Evolutionary conservation across 495 filamentous ascomycete species (phyloP), one percentile per base, ranked within the genome.

Genomic region (Cercophora scortea): DNA sequence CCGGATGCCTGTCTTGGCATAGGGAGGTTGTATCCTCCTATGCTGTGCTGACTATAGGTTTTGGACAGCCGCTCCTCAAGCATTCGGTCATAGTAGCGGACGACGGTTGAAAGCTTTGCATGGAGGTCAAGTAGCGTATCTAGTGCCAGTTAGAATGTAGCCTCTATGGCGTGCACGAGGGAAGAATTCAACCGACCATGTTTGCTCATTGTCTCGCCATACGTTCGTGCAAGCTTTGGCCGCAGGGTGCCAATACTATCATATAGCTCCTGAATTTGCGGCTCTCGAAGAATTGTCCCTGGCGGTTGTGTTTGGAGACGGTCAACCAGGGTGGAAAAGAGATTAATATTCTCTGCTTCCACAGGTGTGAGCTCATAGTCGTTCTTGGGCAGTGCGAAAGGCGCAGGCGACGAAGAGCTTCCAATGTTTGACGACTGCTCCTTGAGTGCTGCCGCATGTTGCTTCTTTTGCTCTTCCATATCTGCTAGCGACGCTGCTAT

Each of bases 201-300:
- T 69, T 97, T 98, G 79, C 92, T 97, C 93, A 97, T 97, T 1
- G 93, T 97, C 71, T 98, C 93, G 38, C 93, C 93, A 70, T 96
- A 97, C 8, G 92, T 96, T 50, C 93, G 81, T 13, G 94, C 94
- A 49, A 98, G 74, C 69, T 98, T 98, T 2, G 93, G 93, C 45
- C 93, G 82, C 53, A 98, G 74, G 4, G 88, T 72, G 11, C 94
- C 91, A 59, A 98, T 96, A 62, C 90, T 93, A 55, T 97, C 94
- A 64, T 98, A 98, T 8, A 98, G 74, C 69, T 98, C 93, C 64
- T 98, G 93, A 41, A 98, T 98, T 61, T 96, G 92, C 6, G 93
- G 93, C 60, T 98, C 94, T 50, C 93, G 77, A 32, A 98, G 69
- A 46, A 98, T 96, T 2, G 93, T 97, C 0, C 93, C 93, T 0